These are phyloP conservation scores for Trametes hirsuta DNA, from an alignment of 1,284 basidiomycete species.

Conservation along the genomic window DNA sequence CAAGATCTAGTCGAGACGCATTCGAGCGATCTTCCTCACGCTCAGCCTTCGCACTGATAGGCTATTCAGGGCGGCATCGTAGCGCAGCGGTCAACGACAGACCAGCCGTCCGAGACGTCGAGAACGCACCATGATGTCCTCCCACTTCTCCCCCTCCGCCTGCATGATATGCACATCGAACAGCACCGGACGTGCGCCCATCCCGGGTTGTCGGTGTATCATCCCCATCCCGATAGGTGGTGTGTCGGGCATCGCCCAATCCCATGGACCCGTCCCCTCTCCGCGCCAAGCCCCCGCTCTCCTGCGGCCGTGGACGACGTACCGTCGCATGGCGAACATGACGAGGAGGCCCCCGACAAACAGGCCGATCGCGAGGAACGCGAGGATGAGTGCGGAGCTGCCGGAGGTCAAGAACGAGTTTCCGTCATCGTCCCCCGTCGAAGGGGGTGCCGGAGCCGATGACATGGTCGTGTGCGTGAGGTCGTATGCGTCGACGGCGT, in stretches of 20 bases:
- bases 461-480: conserved; percentile 2
- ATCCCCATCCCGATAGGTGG: conserved; percentile 1
- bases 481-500: neutral
- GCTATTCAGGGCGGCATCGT: neutral
- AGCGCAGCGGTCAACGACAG: neutral
- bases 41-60: conserved; percentile 11
- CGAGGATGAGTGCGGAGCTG: conserved; percentile 34
- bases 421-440: neutral
- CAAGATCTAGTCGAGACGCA: neutral
- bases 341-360: conserved; percentile 32
- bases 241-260: conserved; percentile 3
- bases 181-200: conserved; percentile 28
- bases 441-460: neutral
- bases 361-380: conserved; percentile 33
- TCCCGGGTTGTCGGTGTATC: conserved; percentile 5
- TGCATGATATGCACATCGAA: conserved; percentile 22
- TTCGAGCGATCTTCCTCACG: neutral
- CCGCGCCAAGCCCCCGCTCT: conserved; percentile 9
- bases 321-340: conserved; percentile 31
- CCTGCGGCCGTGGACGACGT: conserved; percentile 13
- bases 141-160: conserved; percentile 14
- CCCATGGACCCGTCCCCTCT: conserved; percentile 2
- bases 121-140: conserved; percentile 24
- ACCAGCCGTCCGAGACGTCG: neutral
- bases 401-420: conserved; percentile 25